phyloP scores from a whole-genome alignment of 2,329 filamentous ascomycete genomes.

The Alternaria arborescens region DNA sequence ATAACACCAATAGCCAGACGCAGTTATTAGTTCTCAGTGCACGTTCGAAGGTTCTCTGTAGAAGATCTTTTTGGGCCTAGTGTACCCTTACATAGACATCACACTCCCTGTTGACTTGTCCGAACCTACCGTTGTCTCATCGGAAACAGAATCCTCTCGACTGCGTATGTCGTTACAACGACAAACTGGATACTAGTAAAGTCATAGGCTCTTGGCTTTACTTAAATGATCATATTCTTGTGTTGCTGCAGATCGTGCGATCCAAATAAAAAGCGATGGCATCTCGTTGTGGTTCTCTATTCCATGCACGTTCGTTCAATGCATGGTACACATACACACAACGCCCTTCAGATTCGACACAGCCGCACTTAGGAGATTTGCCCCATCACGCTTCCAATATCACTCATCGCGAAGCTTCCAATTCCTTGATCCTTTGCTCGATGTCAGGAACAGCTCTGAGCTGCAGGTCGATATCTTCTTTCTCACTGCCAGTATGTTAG shows the following conservation, averaged over 20 bases:
- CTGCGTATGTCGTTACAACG: background rate
- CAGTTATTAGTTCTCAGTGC: background rate
- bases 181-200: background rate
- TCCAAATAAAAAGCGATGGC: background rate
- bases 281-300: background rate
- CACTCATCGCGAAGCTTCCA: slow-evolving; percentile 57
- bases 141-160: background rate
- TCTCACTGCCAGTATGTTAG: slow-evolving; percentile 66
- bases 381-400: background rate
- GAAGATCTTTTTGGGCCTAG: too few species aligned
- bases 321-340: background rate
- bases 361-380: background rate
- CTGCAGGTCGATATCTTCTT: slow-evolving; percentile 88
- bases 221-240: background rate
- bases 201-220: background rate
- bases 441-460: slow-evolving; percentile 87
- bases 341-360: background rate
- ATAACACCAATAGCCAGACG: background rate
- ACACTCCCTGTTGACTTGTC: too few species aligned
- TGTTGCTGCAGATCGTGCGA: background rate
- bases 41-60: too few species aligned
- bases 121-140: too few species aligned
- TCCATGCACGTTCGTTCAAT: background rate
- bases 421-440: slow-evolving; percentile 82
- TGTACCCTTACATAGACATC: too few species aligned